Conservation (phyloP, 1,139 yeast genomes). For the Kodamaea arcana region DNA sequence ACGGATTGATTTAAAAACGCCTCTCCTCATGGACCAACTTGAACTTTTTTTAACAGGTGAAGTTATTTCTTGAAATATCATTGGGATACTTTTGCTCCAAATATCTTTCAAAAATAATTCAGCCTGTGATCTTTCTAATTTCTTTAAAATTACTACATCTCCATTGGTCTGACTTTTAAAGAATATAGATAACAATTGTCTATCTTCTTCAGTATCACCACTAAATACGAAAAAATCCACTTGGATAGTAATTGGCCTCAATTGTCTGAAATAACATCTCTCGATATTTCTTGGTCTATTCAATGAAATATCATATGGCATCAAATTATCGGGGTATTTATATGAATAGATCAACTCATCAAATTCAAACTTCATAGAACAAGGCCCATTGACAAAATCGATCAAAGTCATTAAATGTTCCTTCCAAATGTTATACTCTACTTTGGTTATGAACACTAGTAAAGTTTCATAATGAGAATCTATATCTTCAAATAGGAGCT, state of each 20-base stretch:
- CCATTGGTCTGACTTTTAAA: not conserved
- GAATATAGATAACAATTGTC: not conserved
- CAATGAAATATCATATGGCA: conserved; percentile 14
- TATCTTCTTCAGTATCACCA: not conserved
- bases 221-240: conserved; percentile 8
- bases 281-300: conserved; percentile 3
- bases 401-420: conserved; percentile 30
- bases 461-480: conserved; percentile 43
- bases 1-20: conserved; percentile 8
- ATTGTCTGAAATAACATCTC: conserved; percentile 16
- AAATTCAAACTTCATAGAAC: conserved; percentile 29
- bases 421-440: conserved; percentile 42
- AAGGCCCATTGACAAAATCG: conserved; percentile 40
- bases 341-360: conserved; percentile 5
- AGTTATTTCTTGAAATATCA: conserved; percentile 3
- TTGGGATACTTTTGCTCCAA: conserved; percentile 21
- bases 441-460: conserved; percentile 27
- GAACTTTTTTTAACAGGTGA: conserved; percentile 4
- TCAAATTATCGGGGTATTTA: conserved; percentile 13
- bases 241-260: conserved; percentile 8
- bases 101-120: conserved; percentile 15
- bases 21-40: conserved; percentile 10
- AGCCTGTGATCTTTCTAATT: conserved; percentile 12
- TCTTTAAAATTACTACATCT: conserved; percentile 4
- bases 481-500: conserved; percentile 43